Base-by-base conservation (phyloP, 129 eudicot species). In the Saposhnikovia divaricata region DNA sequence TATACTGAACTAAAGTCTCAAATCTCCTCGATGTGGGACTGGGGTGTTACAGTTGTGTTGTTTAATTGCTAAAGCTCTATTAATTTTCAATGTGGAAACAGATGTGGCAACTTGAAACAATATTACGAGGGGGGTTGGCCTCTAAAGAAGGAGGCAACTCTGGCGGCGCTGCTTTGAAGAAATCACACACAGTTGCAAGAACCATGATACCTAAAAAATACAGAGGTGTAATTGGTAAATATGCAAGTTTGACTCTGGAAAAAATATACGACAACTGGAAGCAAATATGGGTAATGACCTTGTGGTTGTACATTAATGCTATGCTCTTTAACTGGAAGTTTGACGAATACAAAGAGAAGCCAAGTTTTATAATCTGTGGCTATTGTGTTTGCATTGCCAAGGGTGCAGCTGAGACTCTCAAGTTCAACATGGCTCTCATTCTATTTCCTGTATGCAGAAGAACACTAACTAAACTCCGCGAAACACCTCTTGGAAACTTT, bases 31-130 rank as follows among this genome's bases (percentile, higher is more conserved):
- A n/a, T n/a, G n/a, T n/a, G n/a, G n/a, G n/a, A n/a, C n/a, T n/a
- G n/a, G n/a, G n/a, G n/a, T n/a, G n/a, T n/a, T n/a, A n/a, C n/a
- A n/a, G n/a, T n/a, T n/a, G 34, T 61, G 69, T 59, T 59, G 31
- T 59, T n/a, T 9, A 61, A n/a, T 61, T 61, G 14, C 34, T 61
- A 61, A 73, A 19, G 31, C 55, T 21, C 10, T 21, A 12, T 6
- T 14, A 23, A 68, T 18, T 69, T 46, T 74, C 63, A 31, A n/a
- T 72, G 16, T 40, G 81, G 44, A 61, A 82, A 79, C 93, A 96
- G 99, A 89, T 96, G 87, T 96, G 99, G 99, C 99, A 96, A 90
- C 98, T 96, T 44, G 98, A 96, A 91, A 80, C 95, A 3, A 79
- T 96, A 72, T 83, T 96, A 72, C 88, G 91, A 78, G 97, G 88